Evolutionary conservation across 148 eudicot genomes (phyloP).

Genomic region (Persicaria maculosa): DNA sequence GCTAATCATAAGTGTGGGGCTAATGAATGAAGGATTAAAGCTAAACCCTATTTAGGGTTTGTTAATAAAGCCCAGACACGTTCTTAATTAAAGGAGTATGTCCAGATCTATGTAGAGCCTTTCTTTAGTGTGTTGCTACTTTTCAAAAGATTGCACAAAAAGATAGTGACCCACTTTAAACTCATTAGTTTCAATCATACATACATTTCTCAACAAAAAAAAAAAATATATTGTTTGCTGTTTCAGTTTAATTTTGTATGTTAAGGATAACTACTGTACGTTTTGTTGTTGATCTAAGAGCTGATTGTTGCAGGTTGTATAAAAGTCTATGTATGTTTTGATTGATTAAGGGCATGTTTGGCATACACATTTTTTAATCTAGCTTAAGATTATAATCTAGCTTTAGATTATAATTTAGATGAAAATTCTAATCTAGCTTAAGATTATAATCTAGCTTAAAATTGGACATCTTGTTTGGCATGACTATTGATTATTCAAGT

Average conservation of each 20-base stretch:
- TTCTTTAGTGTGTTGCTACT: background rate
- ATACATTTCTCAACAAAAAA: background rate
- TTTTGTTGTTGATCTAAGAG: background rate
- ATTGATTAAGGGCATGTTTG: too few relatives aligned
- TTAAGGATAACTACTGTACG: background rate
- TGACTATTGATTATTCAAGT: too few relatives aligned
- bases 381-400: too few relatives aligned
- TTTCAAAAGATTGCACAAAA: background rate
- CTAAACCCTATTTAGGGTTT: background rate
- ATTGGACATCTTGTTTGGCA: too few relatives aligned
- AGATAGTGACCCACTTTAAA: background rate
- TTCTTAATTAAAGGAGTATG: too few relatives aligned
- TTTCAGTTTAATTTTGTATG: background rate
- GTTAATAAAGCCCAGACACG: background rate
- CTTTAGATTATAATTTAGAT: too few relatives aligned
- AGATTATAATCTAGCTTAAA: too few relatives aligned
- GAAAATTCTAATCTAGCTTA: too few relatives aligned
- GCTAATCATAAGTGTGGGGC: background rate
- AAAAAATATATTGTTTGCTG: background rate
- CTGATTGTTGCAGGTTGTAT: background rate
- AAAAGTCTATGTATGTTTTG: background rate
- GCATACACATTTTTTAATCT: too few relatives aligned
- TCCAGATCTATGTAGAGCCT: too few relatives aligned
- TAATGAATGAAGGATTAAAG: background rate
- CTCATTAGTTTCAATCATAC: background rate